A percentile compares a stretch with the other conserved stretches of the same genome.
Conservation (phyloP, 257 asterid genomes). For the Salvia splendens region DNA sequence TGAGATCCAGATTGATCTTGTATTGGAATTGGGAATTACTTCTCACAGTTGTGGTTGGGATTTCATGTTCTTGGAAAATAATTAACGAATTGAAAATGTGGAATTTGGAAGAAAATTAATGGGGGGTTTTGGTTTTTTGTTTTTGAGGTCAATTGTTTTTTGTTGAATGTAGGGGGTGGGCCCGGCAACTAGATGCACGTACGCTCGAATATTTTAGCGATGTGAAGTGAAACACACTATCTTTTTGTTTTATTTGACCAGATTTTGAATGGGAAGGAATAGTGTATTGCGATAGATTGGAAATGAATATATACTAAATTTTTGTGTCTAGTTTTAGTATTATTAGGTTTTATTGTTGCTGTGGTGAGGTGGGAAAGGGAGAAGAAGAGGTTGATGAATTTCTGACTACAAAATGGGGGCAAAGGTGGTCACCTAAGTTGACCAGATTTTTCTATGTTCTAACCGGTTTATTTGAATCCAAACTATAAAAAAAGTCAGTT, state of each 20-base stretch:
- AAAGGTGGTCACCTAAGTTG: conserved; percentile 78
- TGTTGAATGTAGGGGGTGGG: conserved; percentile 37
- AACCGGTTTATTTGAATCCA: conserved; percentile 41
- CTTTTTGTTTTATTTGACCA: not conserved
- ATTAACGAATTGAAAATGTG: too few species aligned
- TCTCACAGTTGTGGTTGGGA: conserved; percentile 34
- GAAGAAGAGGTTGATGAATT: too few species aligned
- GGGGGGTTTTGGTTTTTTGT: conserved; percentile 29
- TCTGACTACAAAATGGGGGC: not conserved
- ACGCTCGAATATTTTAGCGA: conserved; percentile 9
- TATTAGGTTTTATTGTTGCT: conserved; percentile 3
- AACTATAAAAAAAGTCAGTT: conserved; percentile 15
- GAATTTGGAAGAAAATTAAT: too few species aligned
- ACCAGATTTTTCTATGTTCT: conserved; percentile 47
- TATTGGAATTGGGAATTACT: conserved; percentile 24
- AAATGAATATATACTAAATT: not conserved
- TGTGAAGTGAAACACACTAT: not conserved
- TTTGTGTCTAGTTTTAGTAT: not conserved
- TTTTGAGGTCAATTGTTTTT: conserved; percentile 35
- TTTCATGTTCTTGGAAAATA: conserved; percentile 36
- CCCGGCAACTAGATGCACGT: too few species aligned
- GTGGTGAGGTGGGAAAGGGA: conserved; percentile 16
- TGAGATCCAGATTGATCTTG: not conserved
- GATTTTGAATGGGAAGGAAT: not conserved
- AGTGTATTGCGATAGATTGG: too few species aligned